phyloP scores from a whole-genome alignment of 306 rosid genomes.

The Lathyrus oleraceus region DNA sequence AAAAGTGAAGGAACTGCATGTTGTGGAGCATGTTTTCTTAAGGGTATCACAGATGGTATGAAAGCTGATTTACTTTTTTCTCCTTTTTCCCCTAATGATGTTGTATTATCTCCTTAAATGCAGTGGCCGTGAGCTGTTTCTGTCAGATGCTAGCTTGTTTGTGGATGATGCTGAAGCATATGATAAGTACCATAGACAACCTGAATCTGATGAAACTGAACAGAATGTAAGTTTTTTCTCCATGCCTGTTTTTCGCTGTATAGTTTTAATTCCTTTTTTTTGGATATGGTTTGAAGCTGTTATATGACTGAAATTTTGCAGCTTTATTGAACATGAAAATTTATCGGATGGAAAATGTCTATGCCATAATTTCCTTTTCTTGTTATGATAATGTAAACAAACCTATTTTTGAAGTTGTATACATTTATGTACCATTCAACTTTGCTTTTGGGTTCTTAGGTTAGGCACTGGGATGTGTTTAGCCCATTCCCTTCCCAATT shows the following conservation, averaged over 20 bases:
- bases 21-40: slow-evolving; percentile 13
- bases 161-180: slow-evolving; percentile 97
- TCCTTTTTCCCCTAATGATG: slow-evolving; percentile 4
- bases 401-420: not conserved
- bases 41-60: slow-evolving; percentile 10
- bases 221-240: slow-evolving; percentile 53
- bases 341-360: not conserved
- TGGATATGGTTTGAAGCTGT: not conserved
- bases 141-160: slow-evolving; percentile 86
- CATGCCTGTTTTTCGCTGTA: slow-evolving; percentile 1
- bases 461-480: not conserved
- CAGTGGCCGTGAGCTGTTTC: slow-evolving; percentile 86
- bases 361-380: not conserved
- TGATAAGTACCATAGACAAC: slow-evolving; percentile 76
- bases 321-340: not conserved
- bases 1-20: slow-evolving; percentile 1
- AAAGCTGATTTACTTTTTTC: not conserved
- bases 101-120: slow-evolving; percentile 30
- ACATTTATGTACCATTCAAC: not conserved
- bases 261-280: not conserved
- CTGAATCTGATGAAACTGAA: slow-evolving; percentile 51
- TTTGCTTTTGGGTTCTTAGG: not conserved
- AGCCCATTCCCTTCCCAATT: not conserved
- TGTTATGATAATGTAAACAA: not conserved
- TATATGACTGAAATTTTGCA: not conserved